Evolutionary conservation across 148 eudicot species (phyloP).

Genomic region (Rhododendron griersonianum): DNA sequence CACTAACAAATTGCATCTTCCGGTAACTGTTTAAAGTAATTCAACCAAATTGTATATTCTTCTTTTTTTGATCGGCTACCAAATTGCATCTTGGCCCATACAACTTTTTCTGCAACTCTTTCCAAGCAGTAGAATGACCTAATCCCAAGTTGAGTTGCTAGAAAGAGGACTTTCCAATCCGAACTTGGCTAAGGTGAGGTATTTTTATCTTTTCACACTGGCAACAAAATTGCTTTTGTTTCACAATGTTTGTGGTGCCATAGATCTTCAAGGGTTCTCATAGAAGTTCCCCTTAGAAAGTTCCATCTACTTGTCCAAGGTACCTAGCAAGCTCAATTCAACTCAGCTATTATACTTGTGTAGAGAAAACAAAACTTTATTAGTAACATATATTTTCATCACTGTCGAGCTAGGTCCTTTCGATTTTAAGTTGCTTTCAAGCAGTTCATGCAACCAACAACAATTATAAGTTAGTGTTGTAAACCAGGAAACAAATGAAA

Average conservation of each 20-base stretch:
- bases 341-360: not conserved
- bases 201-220: not conserved
- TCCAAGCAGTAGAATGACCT: not conserved
- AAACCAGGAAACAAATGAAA: not conserved
- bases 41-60: not conserved
- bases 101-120: not conserved
- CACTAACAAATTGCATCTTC: not conserved
- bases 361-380: not conserved
- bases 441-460: conserved; percentile 1
- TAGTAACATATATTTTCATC: not conserved
- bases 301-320: not conserved
- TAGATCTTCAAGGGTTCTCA: not conserved
- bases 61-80: not conserved
- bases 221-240: not conserved
- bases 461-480: not conserved
- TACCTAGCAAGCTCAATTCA: not conserved
- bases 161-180: not conserved
- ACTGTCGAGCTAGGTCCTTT: not conserved
- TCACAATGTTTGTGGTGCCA: not conserved
- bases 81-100: not conserved
- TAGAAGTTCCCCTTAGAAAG: not conserved
- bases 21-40: not conserved
- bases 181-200: not conserved
- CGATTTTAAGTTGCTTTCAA: not conserved
- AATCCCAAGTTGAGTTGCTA: not conserved